Percentiles rank a stretch among this genome's conserved stretches.
Conservation (phyloP, 768 basidiomycete species). For the Trametes villosa region DNA sequence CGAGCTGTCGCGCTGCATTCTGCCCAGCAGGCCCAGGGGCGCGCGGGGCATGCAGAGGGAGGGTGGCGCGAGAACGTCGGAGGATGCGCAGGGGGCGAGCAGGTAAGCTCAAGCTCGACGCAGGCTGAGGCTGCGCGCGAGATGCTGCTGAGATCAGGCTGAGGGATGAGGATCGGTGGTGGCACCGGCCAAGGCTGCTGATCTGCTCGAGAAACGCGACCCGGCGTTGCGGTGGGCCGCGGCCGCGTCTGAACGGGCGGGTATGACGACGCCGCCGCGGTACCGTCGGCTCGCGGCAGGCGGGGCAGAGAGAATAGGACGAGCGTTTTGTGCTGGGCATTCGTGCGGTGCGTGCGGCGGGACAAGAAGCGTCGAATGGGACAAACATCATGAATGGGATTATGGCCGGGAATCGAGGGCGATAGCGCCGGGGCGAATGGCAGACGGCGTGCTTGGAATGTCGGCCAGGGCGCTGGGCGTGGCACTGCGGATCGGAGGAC, state of each 20-base stretch:
- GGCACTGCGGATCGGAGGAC: not conserved
- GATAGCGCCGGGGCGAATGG: no score
- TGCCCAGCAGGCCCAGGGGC: no score
- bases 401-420: no score
- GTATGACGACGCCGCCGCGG: not conserved
- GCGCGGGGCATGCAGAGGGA: not conserved
- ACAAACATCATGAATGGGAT: not conserved
- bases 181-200: not conserved
- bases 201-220: not conserved
- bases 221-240: not conserved
- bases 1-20: no score
- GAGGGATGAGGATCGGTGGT: slow-evolving; percentile 3
- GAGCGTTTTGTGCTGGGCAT: no score
- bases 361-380: no score
- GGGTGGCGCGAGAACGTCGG: slow-evolving; percentile 8
- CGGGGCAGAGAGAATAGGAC: no score
- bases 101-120: no score
- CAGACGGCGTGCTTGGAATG: not conserved
- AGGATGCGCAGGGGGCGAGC: not conserved
- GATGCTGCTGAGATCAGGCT: no score
- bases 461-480: not conserved
- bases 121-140: no score
- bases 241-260: not conserved
- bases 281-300: no score
- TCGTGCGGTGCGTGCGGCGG: no score